These are phyloP conservation scores for Arachnopeziza araneosa DNA, from an alignment of 2,329 filamentous ascomycete species.

Conservation along the genomic window DNA sequence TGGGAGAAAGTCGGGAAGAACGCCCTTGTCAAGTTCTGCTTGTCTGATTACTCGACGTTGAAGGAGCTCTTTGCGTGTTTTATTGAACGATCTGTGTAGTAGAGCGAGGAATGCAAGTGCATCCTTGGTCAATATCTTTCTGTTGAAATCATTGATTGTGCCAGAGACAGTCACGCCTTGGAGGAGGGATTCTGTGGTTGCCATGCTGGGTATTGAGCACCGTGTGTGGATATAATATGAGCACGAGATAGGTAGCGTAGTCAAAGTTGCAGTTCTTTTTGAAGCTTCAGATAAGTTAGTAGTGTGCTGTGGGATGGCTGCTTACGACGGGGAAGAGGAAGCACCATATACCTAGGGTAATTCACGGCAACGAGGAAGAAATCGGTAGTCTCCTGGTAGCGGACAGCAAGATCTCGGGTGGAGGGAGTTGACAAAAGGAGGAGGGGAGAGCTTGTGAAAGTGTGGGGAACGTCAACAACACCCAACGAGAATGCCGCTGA, in stretches of 20 bases:
- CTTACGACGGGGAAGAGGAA: constrained; percentile 1
- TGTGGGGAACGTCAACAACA: background rate
- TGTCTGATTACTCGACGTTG: constrained; percentile 83
- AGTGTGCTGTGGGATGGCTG: constrained; percentile 4
- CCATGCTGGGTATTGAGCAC: constrained; percentile 44
- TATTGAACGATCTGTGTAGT: constrained; percentile 91
- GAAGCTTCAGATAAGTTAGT: constrained; percentile 9
- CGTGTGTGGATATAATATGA: background rate
- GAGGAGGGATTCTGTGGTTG: constrained; percentile 68
- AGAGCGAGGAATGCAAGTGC: constrained; percentile 89
- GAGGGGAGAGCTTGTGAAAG: constrained; percentile 18
- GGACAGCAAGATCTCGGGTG: background rate
- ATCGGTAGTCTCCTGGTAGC: constrained; percentile 4
- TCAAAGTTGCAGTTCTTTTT: constrained; percentile 8
- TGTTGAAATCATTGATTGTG: constrained; percentile 67
- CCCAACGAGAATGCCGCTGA: background rate
- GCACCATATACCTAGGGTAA: constrained; percentile 3
- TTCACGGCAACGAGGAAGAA: constrained; percentile 12
- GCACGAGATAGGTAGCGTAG: constrained; percentile 3
- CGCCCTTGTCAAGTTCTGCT: constrained; percentile 85
- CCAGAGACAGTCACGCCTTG: constrained; percentile 86
- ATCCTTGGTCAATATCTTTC: constrained; percentile 87
- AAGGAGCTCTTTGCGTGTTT: constrained; percentile 79
- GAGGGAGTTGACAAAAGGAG: background rate
- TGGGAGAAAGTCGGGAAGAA: constrained; percentile 87